Percentiles rank a stretch among this genome's conserved stretches.
Conservation (phyloP, 345 rosid genomes). For the Salix brachista region DNA sequence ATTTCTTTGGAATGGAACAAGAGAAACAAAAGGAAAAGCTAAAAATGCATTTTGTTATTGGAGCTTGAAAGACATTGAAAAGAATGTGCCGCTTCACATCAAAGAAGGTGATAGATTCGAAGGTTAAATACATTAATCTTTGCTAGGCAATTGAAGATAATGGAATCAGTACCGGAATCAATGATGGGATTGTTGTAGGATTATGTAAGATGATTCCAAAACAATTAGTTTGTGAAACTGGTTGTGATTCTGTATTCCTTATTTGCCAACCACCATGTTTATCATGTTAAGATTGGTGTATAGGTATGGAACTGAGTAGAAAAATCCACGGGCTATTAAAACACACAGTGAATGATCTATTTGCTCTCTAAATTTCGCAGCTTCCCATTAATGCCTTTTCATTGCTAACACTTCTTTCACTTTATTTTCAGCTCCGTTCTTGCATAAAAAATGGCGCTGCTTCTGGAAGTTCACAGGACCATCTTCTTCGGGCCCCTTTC, state of each 20-base stretch:
- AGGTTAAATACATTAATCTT: background rate
- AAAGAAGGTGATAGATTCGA: background rate
- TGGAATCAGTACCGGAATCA: background rate
- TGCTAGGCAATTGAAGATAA: background rate
- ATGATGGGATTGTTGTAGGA: background rate
- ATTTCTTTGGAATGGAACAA: background rate
- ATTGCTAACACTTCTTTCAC: background rate
- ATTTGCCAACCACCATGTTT: background rate
- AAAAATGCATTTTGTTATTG: background rate
- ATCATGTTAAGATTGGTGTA: background rate
- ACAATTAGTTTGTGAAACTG: background rate
- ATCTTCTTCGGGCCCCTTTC: conserved; percentile 15
- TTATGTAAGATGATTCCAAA: background rate
- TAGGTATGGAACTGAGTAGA: background rate
- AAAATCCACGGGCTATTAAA: background rate
- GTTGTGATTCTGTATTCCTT: background rate
- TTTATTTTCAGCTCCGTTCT: conserved; percentile 41
- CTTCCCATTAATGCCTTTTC: background rate
- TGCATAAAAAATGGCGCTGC: conserved; percentile 36
- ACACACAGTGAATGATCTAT: background rate
- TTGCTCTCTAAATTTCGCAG: background rate
- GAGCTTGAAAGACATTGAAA: background rate
- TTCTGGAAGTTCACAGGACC: conserved; percentile 29
- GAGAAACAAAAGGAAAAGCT: background rate
- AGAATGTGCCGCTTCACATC: background rate